phyloP scores from a whole-genome alignment of 345 rosid genomes.

The Eucalyptus sp. region DNA sequence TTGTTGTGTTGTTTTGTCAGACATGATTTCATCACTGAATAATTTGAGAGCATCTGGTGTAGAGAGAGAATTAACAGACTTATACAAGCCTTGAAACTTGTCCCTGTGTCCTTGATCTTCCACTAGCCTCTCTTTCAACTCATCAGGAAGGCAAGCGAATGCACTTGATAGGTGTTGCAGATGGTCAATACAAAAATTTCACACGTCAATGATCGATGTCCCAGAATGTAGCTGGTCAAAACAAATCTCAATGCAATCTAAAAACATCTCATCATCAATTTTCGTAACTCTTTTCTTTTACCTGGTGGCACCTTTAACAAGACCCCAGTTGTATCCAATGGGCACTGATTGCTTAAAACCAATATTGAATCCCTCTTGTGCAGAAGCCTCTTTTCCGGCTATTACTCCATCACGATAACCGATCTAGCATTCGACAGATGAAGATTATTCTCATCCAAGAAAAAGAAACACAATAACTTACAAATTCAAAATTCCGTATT shows the following conservation, averaged over 20 bases:
- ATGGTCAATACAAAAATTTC: neutral
- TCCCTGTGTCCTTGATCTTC: conserved; percentile 34
- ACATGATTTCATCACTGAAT: conserved; percentile 22
- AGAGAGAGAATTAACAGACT: conserved; percentile 32
- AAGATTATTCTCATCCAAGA: neutral
- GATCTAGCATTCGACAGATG: conserved; percentile 13
- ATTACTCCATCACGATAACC: conserved; percentile 81
- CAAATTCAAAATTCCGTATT: neutral
- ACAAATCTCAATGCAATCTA: neutral
- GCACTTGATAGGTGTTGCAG: conserved; percentile 19
- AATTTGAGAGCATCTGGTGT: conserved; percentile 38
- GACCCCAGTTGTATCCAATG: conserved; percentile 63
- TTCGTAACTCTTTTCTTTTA: neutral
- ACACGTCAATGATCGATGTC: neutral
- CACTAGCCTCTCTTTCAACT: conserved; percentile 31
- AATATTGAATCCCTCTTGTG: conserved; percentile 70
- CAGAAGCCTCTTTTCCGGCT: conserved; percentile 66
- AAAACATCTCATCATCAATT: neutral
- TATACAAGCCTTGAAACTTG: conserved; percentile 23
- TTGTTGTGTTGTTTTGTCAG: conserved; percentile 14
- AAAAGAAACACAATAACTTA: neutral
- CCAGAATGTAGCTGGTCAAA: neutral
- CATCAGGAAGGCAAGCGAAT: conserved; percentile 49
- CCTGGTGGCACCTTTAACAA: conserved; percentile 74
- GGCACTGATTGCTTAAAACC: conserved; percentile 63